These are phyloP conservation scores for Leishmania guyanensis DNA, from an alignment of 208 protist genomes.

Conservation along the genomic window DNA sequence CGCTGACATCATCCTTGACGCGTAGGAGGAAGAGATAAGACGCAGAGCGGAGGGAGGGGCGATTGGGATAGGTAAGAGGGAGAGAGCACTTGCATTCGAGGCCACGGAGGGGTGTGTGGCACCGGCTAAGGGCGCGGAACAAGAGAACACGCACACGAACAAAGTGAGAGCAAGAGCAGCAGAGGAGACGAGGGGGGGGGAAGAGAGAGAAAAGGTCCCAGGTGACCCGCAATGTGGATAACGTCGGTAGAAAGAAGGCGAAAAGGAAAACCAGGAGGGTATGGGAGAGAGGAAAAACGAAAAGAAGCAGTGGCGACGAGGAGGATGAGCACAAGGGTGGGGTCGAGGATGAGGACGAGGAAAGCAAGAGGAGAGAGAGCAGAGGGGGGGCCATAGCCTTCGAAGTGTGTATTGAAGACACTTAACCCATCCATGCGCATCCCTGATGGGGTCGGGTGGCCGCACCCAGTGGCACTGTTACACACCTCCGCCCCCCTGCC, in stretches of 20 bases:
- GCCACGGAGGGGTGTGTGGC: not conserved
- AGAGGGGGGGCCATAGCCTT: not conserved
- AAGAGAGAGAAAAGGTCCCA: not conserved
- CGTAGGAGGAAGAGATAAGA: not conserved
- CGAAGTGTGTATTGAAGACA: not conserved
- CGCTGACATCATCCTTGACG: not conserved
- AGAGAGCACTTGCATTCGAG: not conserved
- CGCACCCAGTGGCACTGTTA: not conserved
- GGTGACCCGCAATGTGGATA: not conserved
- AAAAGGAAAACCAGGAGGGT: not conserved
- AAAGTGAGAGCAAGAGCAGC: not conserved
- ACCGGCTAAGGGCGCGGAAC: not conserved
- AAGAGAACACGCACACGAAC: constrained; percentile 5
- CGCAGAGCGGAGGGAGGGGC: not conserved
- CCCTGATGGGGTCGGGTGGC: not conserved
- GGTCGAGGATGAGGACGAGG: not conserved
- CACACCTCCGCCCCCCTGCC: not conserved
- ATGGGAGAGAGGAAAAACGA: not conserved
- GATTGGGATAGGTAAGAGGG: not conserved
- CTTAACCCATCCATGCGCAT: not conserved
- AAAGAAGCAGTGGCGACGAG: not conserved
- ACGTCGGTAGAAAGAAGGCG: not conserved
- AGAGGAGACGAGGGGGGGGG: not conserved
- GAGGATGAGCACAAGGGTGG: not conserved
- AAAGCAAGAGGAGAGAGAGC: not conserved